Base-by-base conservation (phyloP, 75 land plant species). In the Pinus taeda region DNA sequence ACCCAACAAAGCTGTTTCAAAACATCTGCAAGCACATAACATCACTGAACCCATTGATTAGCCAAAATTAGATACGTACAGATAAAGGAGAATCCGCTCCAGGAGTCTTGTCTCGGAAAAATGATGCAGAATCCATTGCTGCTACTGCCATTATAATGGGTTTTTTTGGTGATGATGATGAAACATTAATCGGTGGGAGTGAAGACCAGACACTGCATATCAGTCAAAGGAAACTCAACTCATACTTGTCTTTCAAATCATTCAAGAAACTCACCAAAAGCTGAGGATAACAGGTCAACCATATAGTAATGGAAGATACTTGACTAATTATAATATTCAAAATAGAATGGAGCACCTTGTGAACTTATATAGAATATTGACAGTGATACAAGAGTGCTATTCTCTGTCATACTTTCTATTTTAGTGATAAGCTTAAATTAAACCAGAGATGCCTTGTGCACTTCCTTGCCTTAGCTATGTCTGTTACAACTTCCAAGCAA, bases 121-220 rank as follows among this genome's bases (percentile, higher is more conserved):
- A 91, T 42, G 98, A 91, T 36, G 91, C 86, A 59, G 99, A 93
- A 84, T 97, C 99, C 93, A 85, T 88, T 24, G 99, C 89, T 36
- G 96, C 90, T 75, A 95, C 77, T 22, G 84, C 85, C 73, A 95
- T 15, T 59, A 97, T 73, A 58, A 95, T 78, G 22, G 91, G 93
- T 80, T 97, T 97, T 2, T 82, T 22, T 11, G 77, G 57, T 22
- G 82, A 78, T 57, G 81, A 66, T 0, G 89, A 84, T 56, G 98
- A 87, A 65, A 76, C 65, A 60, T 89, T 92, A 29, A 95, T 82
- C 63, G 99, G 93, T 11, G 98, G 95, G 59, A 95, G 85, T 36
- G 99, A 78, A 59, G 99, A 91, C 99, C 90, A 93, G 60, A 97
- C 98, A 88, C 99, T 97, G 92, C 87, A 88, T 88, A 83, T 84